Base-by-base conservation (phyloP, 805 yeast species). In the Candida manassasensis region DNA sequence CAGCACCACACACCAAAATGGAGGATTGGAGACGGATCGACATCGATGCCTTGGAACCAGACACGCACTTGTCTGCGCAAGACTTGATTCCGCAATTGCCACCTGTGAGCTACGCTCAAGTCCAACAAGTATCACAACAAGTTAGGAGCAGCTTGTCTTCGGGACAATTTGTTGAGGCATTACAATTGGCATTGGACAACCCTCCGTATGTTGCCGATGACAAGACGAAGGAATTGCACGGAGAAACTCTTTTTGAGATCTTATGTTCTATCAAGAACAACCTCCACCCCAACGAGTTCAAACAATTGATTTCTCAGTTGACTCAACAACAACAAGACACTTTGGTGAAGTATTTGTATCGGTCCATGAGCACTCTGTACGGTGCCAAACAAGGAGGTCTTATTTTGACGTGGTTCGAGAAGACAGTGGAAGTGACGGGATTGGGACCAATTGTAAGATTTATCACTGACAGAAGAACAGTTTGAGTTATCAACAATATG, bases 21-120 rank as follows among this genome's bases (percentile, higher is more conserved):
- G 80, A 75, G 41, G 88, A 82, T 54, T 84, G 95, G 95, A 83
- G 98, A 75, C 79, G 93, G 73, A 86, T 90, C 49, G 96, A 93
- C 58, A 80, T 93, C 36, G 97, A 93, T 60, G 84, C 87, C 12
- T 79, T 79, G 45, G 96, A 89, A 53, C 84, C 95, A 3, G 96
- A 89, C 31, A 75, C 73, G 48, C 79, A 77, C 49, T 59, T 84
- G 43, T 69, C 81, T 21, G 69, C 71, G 29, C 77, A 73, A 45
- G 90, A 84, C 34, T 69, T 85, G 49, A 61, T 73, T 14, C 80
- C 81, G 9, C 69, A 73, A 43, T 59, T 70, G 28, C 73, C 74
- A 6, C 35, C 63, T 69, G 26, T 56, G 57, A 34, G 72, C 3
- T 50, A 51, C 21, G 54, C 67, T 26, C 86, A 83, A 31, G 63